Conservation (phyloP, 225 moss, liverwort and hornwort genomes). For the Takakia lepidozioides region DNA sequence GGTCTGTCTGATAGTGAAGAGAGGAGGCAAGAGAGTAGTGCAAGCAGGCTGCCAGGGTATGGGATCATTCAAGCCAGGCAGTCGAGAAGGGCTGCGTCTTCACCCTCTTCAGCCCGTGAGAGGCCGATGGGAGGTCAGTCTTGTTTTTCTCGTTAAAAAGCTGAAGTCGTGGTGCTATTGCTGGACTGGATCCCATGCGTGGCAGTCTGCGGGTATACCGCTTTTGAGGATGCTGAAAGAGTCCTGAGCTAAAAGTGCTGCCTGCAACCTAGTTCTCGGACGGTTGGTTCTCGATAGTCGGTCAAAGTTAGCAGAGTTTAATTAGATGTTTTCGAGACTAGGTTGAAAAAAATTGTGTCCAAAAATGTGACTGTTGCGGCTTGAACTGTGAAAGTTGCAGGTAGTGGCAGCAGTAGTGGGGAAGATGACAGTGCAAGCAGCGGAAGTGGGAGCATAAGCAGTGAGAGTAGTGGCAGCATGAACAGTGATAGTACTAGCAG, state of each 20-base stretch:
- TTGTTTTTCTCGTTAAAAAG: slow-evolving; percentile 20
- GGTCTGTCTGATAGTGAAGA: slow-evolving; percentile 31
- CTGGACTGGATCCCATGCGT: neutral
- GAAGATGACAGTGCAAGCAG: slow-evolving; percentile 10
- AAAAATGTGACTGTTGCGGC: no score
- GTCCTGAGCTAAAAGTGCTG: no score
- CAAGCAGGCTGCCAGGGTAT: slow-evolving; percentile 21
- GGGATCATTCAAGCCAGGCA: slow-evolving; percentile 12
- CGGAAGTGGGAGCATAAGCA: slow-evolving; percentile 21
- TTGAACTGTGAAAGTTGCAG: no score
- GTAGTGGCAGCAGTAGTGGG: slow-evolving; percentile 8
- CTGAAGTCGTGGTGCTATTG: slow-evolving; percentile 16
- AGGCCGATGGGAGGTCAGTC: slow-evolving; percentile 46
- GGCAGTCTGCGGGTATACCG: slow-evolving; percentile 2
- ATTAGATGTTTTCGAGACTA: no score
- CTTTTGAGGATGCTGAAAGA: no score
- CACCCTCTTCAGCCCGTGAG: slow-evolving; percentile 38
- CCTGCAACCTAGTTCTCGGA: no score
- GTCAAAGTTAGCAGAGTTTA: no score
- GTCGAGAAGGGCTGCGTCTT: slow-evolving; percentile 26
- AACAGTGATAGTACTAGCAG: slow-evolving; percentile 1
- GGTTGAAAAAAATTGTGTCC: no score
- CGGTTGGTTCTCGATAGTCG: no score
- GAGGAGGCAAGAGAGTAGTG: slow-evolving; percentile 30
- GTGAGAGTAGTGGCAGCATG: slow-evolving; percentile 24